A percentile compares a stretch with the other conserved stretches of the same genome.
Conservation (phyloP, 805 yeast species). For the Kluyveromyces aestuarii region DNA sequence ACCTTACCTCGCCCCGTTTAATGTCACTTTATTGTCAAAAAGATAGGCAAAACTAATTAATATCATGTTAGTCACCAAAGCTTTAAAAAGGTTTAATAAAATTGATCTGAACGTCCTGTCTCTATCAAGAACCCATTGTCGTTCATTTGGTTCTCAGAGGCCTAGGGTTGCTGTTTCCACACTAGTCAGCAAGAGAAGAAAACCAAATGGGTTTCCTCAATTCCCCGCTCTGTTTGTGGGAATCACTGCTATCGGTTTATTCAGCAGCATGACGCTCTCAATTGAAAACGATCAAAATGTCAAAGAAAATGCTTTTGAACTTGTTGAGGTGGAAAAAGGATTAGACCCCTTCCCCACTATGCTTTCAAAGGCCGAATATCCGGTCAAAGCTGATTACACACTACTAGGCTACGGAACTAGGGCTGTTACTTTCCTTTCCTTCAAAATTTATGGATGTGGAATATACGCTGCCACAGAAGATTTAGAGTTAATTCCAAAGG, state of each 20-base stretch:
- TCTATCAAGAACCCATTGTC: not conserved
- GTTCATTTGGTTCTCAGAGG: not conserved
- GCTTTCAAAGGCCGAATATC: slow-evolving; percentile 16
- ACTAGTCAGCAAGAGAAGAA: not conserved
- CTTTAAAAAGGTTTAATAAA: not conserved
- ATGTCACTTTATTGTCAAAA: not conserved
- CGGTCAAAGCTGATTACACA: slow-evolving; percentile 33
- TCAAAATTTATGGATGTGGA: slow-evolving; percentile 85
- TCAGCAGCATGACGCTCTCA: not conserved
- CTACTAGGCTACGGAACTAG: slow-evolving; percentile 77
- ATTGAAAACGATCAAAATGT: slow-evolving; percentile 5
- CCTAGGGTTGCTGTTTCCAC: slow-evolving; percentile 2
- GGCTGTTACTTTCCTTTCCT: slow-evolving; percentile 68
- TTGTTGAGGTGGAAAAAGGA: slow-evolving; percentile 40
- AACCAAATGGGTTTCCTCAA: slow-evolving; percentile 1
- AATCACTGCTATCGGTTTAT: not conserved
- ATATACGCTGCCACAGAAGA: slow-evolving; percentile 66
- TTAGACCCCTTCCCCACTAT: slow-evolving; percentile 41
- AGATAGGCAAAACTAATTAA: not conserved
- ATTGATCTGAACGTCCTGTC: not conserved
- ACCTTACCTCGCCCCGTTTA: too few species aligned
- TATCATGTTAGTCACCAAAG: not conserved
- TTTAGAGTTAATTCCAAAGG: slow-evolving; percentile 29
- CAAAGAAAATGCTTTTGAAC: slow-evolving; percentile 14
- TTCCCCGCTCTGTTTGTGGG: not conserved